phyloP scores from a whole-genome alignment of 108 stramenopile species.

The Nitzschia putrida region DNA sequence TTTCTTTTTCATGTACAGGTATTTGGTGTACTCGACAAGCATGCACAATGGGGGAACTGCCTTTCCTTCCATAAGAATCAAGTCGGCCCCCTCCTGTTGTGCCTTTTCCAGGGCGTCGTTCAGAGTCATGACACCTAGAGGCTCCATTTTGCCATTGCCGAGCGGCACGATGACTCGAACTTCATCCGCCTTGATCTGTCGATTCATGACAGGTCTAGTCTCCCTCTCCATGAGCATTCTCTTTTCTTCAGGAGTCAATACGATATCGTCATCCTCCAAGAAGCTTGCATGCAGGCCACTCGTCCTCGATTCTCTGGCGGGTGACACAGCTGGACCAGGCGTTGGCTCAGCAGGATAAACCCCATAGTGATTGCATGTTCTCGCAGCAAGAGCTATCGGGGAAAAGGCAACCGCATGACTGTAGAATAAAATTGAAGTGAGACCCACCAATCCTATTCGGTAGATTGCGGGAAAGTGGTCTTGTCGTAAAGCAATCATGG shows the following conservation, averaged over 20 bases:
- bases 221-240: slow-evolving; percentile 26
- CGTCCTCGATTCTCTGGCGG: background rate
- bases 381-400: too few species aligned
- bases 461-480: too few species aligned
- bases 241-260: background rate
- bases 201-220: slow-evolving; percentile 81
- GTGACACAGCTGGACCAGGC: too few species aligned
- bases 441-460: too few species aligned
- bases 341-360: too few species aligned
- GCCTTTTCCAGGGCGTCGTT: slow-evolving; percentile 87
- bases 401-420: too few species aligned
- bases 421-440: too few species aligned
- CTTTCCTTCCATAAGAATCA: slow-evolving; percentile 87
- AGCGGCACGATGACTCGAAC: slow-evolving; percentile 72
- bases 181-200: slow-evolving; percentile 51
- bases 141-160: slow-evolving; percentile 80
- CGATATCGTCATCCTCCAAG: slow-evolving; percentile 21
- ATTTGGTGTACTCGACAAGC: slow-evolving; percentile 94
- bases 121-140: slow-evolving; percentile 84
- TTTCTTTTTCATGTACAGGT: slow-evolving; percentile 90
- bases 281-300: background rate
- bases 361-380: too few species aligned
- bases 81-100: slow-evolving; percentile 81
- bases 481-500: too few species aligned
- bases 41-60: slow-evolving; percentile 94